Percentiles rank a stretch among this genome's conserved stretches.
These are phyloP conservation scores for Colletotrichum spinosum DNA, from an alignment of 2,329 filamentous ascomycete species.

Conservation along the genomic window DNA sequence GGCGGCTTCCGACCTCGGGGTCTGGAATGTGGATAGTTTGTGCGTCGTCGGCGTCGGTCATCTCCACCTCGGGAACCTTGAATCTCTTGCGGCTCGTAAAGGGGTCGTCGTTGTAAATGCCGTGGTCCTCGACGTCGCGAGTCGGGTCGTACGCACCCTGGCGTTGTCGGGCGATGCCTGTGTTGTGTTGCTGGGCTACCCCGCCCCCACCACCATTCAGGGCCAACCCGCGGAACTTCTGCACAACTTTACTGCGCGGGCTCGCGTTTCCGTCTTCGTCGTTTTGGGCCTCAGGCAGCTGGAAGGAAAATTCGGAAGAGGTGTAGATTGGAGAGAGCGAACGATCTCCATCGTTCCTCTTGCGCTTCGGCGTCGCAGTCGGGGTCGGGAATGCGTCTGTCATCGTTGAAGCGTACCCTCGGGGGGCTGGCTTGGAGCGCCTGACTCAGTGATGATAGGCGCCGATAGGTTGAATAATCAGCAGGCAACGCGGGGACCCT, in stretches of 20 bases:
- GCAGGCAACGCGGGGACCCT: no score
- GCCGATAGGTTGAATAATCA: background rate
- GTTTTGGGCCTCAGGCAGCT: slow-evolving; percentile 45
- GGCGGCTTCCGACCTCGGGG: slow-evolving; percentile 28
- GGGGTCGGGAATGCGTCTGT: slow-evolving; percentile 32
- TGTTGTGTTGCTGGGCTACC: slow-evolving; percentile 45
- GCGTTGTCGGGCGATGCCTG: slow-evolving; percentile 24
- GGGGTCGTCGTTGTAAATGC: slow-evolving; percentile 45
- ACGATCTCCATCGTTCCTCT: slow-evolving; percentile 52
- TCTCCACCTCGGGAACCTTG: slow-evolving; percentile 47
- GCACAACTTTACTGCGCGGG: slow-evolving; percentile 64
- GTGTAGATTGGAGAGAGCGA: slow-evolving; percentile 45
- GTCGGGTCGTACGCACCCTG: slow-evolving; percentile 27
- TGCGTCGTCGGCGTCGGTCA: slow-evolving; percentile 39
- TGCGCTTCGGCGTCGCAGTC: slow-evolving; percentile 58
- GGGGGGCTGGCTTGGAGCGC: slow-evolving; percentile 33
- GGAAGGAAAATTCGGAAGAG: slow-evolving; percentile 58
- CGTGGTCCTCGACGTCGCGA: slow-evolving; percentile 42
- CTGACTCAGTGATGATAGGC: slow-evolving; percentile 18
- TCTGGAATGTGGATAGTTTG: slow-evolving; percentile 37
- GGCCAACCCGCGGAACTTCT: slow-evolving; percentile 63
- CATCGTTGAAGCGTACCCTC: slow-evolving; percentile 13
- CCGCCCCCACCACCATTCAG: slow-evolving; percentile 58
- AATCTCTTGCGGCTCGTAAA: slow-evolving; percentile 51
- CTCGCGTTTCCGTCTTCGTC: slow-evolving; percentile 62